phyloP scores from a whole-genome alignment of 306 rosid species.

The Lupinus albus region DNA sequence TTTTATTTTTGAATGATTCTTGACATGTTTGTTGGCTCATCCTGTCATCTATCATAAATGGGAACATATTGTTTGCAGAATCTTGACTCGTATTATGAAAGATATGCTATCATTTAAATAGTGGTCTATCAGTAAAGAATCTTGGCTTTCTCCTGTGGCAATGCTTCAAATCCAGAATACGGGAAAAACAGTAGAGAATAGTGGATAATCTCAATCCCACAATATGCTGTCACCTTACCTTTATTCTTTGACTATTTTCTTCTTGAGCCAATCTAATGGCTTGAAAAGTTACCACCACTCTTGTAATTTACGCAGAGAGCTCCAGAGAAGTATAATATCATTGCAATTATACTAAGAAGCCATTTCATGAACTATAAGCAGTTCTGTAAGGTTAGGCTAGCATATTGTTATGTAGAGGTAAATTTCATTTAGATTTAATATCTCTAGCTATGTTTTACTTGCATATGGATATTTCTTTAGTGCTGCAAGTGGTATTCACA shows the following conservation, averaged over 20 bases:
- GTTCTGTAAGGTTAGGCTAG: neutral
- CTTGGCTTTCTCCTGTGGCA: constrained; percentile 1
- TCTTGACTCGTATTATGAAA: neutral
- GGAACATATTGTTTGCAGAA: neutral
- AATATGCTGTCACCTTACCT: neutral
- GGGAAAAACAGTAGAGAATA: neutral
- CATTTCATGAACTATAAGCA: neutral
- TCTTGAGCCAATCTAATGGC: constrained; percentile 28
- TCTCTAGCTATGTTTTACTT: constrained; percentile 4
- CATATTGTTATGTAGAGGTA: constrained; percentile 5
- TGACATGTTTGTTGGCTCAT: constrained; percentile 4
- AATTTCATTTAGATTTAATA: constrained; percentile 10
- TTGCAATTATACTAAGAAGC: neutral
- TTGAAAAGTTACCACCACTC: neutral
- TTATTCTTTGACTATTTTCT: constrained; percentile 12
- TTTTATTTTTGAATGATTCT: constrained; percentile 4
- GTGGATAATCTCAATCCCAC: constrained; percentile 26
- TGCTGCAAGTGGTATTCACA: neutral
- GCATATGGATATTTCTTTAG: neutral
- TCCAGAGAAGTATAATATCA: neutral
- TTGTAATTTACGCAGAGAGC: constrained; percentile 15
- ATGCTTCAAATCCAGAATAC: constrained; percentile 16
- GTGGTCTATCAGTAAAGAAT: neutral
- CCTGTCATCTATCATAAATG: neutral
- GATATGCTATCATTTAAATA: constrained; percentile 14